These are phyloP conservation scores for Eutypella sp. DNA, from an alignment of 2,329 filamentous ascomycete species.

Conservation along the genomic window DNA sequence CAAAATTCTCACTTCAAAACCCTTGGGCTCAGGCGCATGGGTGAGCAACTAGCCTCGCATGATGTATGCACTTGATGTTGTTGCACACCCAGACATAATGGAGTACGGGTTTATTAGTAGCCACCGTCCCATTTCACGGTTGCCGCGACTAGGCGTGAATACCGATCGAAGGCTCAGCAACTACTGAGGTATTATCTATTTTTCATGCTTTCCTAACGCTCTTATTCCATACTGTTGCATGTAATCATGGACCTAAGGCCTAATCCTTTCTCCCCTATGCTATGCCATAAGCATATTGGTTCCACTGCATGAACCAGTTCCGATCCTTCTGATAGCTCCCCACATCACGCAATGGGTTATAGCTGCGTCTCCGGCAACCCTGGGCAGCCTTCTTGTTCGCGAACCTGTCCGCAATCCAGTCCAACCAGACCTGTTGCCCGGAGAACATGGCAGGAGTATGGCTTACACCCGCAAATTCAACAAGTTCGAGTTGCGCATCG, in stretches of 20 bases:
- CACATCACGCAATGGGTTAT: not conserved
- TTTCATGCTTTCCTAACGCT: no score
- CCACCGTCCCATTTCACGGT: no score
- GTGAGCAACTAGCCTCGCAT: no score
- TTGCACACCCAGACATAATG: no score
- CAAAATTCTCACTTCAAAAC: no score
- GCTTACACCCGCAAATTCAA: slow-evolving; percentile 1
- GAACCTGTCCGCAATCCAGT: slow-evolving; percentile 4
- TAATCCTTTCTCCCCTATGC: not conserved
- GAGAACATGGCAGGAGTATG: slow-evolving; percentile 3
- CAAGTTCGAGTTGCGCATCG: slow-evolving; percentile 1
- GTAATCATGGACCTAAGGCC: not conserved
- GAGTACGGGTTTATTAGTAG: no score
- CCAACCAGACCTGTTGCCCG: slow-evolving; percentile 3
- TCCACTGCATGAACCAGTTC: slow-evolving; percentile 2
- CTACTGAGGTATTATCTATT: no score
- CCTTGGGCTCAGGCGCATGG: no score
- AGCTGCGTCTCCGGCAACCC: not conserved
- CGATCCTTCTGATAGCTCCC: not conserved
- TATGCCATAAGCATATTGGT: not conserved
- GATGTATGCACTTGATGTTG: no score
- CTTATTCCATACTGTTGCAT: no score
- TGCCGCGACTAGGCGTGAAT: no score
- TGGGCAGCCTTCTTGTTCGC: not conserved
- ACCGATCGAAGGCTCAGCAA: no score